phyloP scores from a whole-genome alignment of 169 alveolate species.

The Eimeria maxima region DNA sequence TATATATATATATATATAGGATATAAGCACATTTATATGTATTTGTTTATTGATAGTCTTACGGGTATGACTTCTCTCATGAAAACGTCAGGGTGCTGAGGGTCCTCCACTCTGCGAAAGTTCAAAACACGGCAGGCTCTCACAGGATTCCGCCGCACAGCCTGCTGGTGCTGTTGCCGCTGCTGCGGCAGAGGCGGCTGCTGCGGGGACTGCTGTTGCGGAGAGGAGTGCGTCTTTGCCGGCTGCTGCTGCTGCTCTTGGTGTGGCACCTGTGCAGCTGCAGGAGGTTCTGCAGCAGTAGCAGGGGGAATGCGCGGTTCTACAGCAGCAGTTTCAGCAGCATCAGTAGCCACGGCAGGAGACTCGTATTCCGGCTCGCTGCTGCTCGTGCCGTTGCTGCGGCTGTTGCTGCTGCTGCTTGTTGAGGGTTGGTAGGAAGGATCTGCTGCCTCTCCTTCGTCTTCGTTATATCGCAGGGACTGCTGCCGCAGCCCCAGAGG shows the following conservation, averaged over 20 bases:
- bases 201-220: no score
- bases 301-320: not conserved
- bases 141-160: constrained; percentile 12
- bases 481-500: constrained; percentile 45
- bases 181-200: no score
- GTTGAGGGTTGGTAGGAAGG: constrained; percentile 38
- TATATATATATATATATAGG: no score
- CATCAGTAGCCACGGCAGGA: no score
- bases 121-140: constrained; percentile 30
- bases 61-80: not conserved
- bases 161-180: no score
- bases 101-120: not conserved
- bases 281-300: not conserved
- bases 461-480: constrained; percentile 59
- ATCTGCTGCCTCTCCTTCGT: constrained; percentile 76
- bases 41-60: not conserved
- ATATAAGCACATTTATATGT: not conserved
- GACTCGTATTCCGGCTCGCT: no score
- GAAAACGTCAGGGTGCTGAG: not conserved
- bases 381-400: no score
- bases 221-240: not conserved
- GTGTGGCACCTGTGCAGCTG: not conserved
- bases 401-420: no score
- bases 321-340: not conserved
- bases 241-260: constrained; percentile 60